Evolutionary conservation across 2,329 filamentous ascomycete species (phyloP), one percentile per base, ranked within the genome.

Genomic region (Zymoseptoria ardabiliae): DNA sequence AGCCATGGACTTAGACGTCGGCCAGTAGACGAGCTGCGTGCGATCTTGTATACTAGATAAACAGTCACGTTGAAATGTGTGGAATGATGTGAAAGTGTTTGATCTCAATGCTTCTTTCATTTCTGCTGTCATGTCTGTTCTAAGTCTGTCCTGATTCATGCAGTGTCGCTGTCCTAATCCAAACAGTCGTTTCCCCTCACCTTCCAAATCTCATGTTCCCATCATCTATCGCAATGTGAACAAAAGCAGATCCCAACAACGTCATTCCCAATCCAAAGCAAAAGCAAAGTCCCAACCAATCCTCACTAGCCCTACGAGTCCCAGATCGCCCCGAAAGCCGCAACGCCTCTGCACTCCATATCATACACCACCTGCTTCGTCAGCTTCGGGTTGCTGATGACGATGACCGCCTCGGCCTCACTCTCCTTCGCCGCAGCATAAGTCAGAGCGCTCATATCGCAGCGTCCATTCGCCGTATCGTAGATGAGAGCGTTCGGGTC

Each of bases 291-390:
- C 0, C 17, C 5, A n/a, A 17, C 35, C 4, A 10, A 20, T 45
- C 35, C 35, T 45, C 35, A 45, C 17, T 17, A 17, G 17, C 21
- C 30, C 45, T 57, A 63, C 28, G 82, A 85, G 73, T 91, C 89
- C 76, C 86, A 91, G 66, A 91, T 89, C 8, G 88, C 86, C 6
- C 88, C 89, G 73, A 82, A 91, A 8, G 87, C 86, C 2, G 83
- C 79, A 7, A 90, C 73, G 0, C 87, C 86, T 58, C 85, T 78
- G 45, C 78, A 79, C 74, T 90, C 86, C 55, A 91, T 74, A 8
- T 81, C 85, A 69, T 85, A 88, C 0, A 91, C 87, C 1, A 91
- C 79, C 74, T 83, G 83, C 68, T 80, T 80, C 19, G 87, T 90
- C 35, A 90, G 80, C 58, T 74, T 80, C 59, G 85, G 83, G 70